These are phyloP conservation scores for Pseudoneurospora amorphoporcata DNA, from an alignment of 495 filamentous ascomycete species.

Conservation along the genomic window DNA sequence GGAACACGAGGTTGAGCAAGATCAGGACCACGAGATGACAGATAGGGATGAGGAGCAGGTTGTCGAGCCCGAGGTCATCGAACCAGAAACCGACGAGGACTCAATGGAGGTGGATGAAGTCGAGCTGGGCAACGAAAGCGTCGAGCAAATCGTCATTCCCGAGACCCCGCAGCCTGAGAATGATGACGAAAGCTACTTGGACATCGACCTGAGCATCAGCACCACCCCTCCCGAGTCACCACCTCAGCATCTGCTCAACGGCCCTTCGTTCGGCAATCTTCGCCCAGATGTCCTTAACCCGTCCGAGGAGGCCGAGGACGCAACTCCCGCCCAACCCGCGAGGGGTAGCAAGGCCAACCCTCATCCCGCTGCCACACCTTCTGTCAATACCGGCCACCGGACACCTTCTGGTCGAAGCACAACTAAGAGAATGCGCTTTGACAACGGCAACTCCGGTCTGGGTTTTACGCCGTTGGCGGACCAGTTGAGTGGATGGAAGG, in stretches of 20 bases:
- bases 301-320: not conserved
- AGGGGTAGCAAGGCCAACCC: not conserved
- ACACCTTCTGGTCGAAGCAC: constrained; percentile 12
- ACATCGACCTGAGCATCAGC: not conserved
- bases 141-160: not conserved
- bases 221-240: not conserved
- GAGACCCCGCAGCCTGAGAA: not conserved
- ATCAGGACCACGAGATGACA: not conserved
- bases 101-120: constrained; percentile 7
- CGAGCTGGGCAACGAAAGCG: constrained; percentile 10
- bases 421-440: constrained; percentile 9
- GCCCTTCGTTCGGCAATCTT: not conserved
- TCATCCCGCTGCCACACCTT: not conserved
- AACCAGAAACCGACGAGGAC: not conserved
- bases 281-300: not conserved
- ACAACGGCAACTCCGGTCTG: not conserved
- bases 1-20: not conserved
- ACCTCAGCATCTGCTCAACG: not conserved
- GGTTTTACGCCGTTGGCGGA: not conserved
- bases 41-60: not conserved
- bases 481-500: constrained; percentile 1
- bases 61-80: not conserved
- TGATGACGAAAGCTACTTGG: not conserved
- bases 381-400: not conserved
- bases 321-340: not conserved